Base-by-base conservation (phyloP, 2,329 filamentous ascomycete genomes). In the Exserohilum turcica region DNA sequence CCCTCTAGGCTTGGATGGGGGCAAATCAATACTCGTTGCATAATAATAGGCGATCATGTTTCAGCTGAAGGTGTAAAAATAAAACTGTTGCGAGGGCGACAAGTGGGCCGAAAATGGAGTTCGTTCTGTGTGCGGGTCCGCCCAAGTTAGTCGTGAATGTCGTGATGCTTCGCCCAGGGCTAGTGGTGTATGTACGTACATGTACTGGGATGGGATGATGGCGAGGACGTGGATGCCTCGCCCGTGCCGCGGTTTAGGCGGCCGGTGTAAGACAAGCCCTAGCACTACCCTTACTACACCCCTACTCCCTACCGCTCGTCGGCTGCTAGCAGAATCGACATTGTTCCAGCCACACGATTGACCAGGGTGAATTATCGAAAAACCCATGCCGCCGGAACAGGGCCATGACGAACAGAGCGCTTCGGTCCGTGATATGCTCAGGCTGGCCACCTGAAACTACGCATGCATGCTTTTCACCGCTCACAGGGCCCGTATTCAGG, bases 1-100 rank as follows among this genome's bases (percentile, higher is more conserved):
- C 54, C 31, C 53, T 73, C 27, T 73, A 67, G 47, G 42, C 35
- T 32, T 44, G 33, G 28, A 18, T 44, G 42, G 29, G 8, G 31
- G 29, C 5, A 3, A 35, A 35, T 35, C 42, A 36, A 32, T 35
- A 32, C 16, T 48, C 19, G n/a, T 36, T 21, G 46, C 37, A 52
- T 47, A 21, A 52, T 47, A 21, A 18, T 21, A 18, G 15, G 31
- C 18, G 27, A 21, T 40, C 42, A 35, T 36, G 12, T 48, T 37
- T 19, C 27, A 50, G 36, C 19, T 54, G 50, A 35, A 40, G 31
- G 24, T 51, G 37, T 59, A 52, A 38, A 38, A 56, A 56, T 51
- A 42, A 32, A 31, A 21, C 39, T 29, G 21, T 18, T 3, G 21
- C 10, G 35, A 15, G 16, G 10, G 35, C 29, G 9, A n/a, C n/a